Evolutionary conservation across 345 rosid species (phyloP).

Genomic region (Eutrema yunnanense): DNA sequence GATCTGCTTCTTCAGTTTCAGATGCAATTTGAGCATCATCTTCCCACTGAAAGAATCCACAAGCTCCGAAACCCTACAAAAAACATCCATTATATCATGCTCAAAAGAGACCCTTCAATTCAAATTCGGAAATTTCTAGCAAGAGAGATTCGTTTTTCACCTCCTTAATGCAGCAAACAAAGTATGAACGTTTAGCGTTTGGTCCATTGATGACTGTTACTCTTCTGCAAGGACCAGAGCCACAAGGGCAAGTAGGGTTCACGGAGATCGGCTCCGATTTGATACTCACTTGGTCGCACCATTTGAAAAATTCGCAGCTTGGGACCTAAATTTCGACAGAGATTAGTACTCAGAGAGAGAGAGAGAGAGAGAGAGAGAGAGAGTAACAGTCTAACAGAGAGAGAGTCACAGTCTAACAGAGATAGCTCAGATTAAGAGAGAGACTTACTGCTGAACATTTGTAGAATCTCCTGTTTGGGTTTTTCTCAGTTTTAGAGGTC

Average conservation of each 20-base stretch:
- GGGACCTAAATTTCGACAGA: not conserved
- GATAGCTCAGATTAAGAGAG: not conserved
- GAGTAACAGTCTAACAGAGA: not conserved
- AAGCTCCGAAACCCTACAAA: not conserved
- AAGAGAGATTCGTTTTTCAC: not conserved
- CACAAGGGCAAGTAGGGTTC: not conserved
- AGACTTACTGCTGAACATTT: not conserved
- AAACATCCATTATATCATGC: not conserved
- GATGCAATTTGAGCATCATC: not conserved
- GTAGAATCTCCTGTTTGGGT: slow-evolving; percentile 11
- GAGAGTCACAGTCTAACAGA: not conserved
- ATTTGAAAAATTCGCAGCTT: slow-evolving; percentile 4
- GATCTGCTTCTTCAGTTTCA: not conserved
- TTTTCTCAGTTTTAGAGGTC: slow-evolving; percentile 1
- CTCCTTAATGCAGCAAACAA: slow-evolving; percentile 3
- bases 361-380: not conserved
- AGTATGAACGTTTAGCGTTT: slow-evolving; percentile 8
- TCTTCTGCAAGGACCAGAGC: not conserved
- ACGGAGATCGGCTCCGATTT: not conserved
- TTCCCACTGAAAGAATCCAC: not conserved
- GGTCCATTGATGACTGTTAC: not conserved
- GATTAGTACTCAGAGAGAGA: not conserved
- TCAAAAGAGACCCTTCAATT: not conserved
- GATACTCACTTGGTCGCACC: slow-evolving; percentile 9
- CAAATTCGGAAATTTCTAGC: not conserved